A percentile compares a stretch with the other conserved stretches of the same genome.
Evolutionary conservation across 129 eudicot genomes (phyloP).

Genomic region (Helianthus annuus): DNA sequence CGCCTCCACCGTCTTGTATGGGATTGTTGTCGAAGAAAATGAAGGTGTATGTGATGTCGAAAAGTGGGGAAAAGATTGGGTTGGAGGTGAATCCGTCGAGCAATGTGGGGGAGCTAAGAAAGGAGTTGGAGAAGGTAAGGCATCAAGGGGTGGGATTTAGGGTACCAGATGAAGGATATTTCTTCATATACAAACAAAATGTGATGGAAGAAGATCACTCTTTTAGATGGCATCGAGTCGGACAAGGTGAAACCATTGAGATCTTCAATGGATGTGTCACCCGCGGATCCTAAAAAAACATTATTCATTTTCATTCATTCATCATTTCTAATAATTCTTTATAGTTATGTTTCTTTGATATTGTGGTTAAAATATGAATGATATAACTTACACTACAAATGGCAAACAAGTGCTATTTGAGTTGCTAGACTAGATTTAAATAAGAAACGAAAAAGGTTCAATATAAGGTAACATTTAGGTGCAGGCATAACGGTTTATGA

Average conservation of each 20-base stretch:
- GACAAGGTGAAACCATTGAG: slow-evolving; percentile 68
- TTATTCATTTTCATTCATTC: neutral
- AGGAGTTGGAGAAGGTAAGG: slow-evolving; percentile 50
- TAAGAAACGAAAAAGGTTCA: neutral
- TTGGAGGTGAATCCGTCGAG: slow-evolving; percentile 57
- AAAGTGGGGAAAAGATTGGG: slow-evolving; percentile 51
- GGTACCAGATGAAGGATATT: slow-evolving; percentile 72
- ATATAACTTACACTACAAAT: neutral
- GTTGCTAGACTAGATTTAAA: neutral
- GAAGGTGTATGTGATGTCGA: slow-evolving; percentile 48
- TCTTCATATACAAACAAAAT: slow-evolving; percentile 70
- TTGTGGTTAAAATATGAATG: neutral
- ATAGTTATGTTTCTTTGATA: neutral
- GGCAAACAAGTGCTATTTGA: neutral
- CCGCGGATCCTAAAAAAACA: slow-evolving; percentile 45
- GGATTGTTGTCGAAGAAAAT: slow-evolving; percentile 35
- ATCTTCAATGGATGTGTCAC: slow-evolving; percentile 70
- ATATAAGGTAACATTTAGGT: neutral
- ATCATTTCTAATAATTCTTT: slow-evolving; percentile 1
- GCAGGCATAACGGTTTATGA: slow-evolving; percentile 36
- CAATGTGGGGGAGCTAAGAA: slow-evolving; percentile 52
- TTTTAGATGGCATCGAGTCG: slow-evolving; percentile 70
- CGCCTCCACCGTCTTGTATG: neutral
- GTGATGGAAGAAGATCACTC: slow-evolving; percentile 78
- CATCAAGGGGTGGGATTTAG: slow-evolving; percentile 22